These are phyloP conservation scores for Neurospora tetrasperma DNA, from an alignment of 495 filamentous ascomycete genomes.

Conservation along the genomic window DNA sequence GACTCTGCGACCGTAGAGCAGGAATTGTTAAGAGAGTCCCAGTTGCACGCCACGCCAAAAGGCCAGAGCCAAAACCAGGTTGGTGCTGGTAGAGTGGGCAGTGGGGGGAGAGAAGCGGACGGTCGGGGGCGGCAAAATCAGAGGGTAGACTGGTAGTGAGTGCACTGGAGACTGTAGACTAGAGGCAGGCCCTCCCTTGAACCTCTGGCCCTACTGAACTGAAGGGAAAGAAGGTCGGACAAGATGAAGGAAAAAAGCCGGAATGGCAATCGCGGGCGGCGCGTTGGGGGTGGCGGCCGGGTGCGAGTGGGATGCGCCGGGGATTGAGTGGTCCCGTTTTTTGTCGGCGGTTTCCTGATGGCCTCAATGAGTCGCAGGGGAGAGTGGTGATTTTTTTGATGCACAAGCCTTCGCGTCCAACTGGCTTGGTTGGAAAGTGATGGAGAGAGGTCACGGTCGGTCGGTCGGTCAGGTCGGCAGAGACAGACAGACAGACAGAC, in stretches of 20 bases:
- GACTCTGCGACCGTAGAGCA: neutral
- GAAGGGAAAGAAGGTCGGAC: neutral
- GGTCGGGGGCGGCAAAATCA: conserved; percentile 14
- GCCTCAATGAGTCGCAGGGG: conserved; percentile 39
- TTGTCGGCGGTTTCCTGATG: conserved; percentile 36
- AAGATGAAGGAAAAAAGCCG: neutral
- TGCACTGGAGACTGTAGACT: conserved; percentile 20
- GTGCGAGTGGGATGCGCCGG: conserved; percentile 20
- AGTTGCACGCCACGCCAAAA: neutral
- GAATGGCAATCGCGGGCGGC: conserved; percentile 16
- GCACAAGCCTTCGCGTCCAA: conserved; percentile 33
- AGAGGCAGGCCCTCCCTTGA: neutral
- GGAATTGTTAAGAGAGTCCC: neutral
- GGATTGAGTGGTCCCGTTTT: conserved; percentile 32
- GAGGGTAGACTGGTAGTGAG: conserved; percentile 11
- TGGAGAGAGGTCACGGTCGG: conserved; percentile 42
- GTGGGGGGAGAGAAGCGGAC: conserved; percentile 7
- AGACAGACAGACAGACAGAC: neutral
- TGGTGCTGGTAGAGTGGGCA: neutral
- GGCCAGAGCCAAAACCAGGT: neutral
- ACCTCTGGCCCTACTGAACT: neutral
- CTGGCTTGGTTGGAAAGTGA: conserved; percentile 22
- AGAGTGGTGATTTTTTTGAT: conserved; percentile 47
- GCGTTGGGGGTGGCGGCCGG: conserved; percentile 17
- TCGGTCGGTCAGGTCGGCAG: conserved; percentile 7